A percentile compares a stretch with the other conserved stretches of the same genome.
phyloP scores from a whole-genome alignment of 179 eudicot species.

The Silene noctiflora region DNA sequence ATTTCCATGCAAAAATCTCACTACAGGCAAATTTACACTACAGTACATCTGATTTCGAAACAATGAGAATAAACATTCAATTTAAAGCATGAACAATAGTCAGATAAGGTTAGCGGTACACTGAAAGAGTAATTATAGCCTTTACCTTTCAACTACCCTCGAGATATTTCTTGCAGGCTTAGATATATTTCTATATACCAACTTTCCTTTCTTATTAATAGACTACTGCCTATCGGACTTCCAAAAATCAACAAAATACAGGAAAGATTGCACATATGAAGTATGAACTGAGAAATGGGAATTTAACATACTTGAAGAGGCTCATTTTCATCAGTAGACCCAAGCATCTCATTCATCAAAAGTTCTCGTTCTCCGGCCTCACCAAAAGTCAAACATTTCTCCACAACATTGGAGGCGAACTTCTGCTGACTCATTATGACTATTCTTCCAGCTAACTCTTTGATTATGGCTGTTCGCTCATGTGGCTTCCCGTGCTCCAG shows the following conservation, averaged over 20 bases:
- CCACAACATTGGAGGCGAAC: conserved; percentile 50
- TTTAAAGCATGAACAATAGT: neutral
- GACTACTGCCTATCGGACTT: neutral
- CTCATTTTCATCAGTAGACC: conserved; percentile 49
- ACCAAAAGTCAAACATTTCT: conserved; percentile 45
- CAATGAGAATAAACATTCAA: neutral
- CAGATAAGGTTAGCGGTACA: too few relatives aligned
- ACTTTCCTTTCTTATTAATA: neutral
- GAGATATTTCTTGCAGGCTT: neutral
- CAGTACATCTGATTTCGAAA: neutral
- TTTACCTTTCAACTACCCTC: neutral
- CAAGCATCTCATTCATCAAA: conserved; percentile 47
- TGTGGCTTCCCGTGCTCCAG: conserved; percentile 48
- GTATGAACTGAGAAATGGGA: neutral
- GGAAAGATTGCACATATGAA: neutral
- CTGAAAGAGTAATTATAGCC: too few relatives aligned
- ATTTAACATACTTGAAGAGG: conserved; percentile 40
- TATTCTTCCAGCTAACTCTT: conserved; percentile 46
- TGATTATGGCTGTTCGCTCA: conserved; percentile 42
- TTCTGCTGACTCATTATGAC: conserved; percentile 54
- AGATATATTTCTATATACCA: neutral
- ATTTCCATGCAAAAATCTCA: neutral
- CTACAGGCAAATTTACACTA: neutral
- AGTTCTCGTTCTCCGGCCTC: conserved; percentile 39
- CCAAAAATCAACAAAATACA: neutral